Percentiles rank a stretch among this genome's conserved stretches.
These are phyloP conservation scores for Vickermania ingenoplastis DNA, from an alignment of 208 protist species.

Conservation along the genomic window DNA sequence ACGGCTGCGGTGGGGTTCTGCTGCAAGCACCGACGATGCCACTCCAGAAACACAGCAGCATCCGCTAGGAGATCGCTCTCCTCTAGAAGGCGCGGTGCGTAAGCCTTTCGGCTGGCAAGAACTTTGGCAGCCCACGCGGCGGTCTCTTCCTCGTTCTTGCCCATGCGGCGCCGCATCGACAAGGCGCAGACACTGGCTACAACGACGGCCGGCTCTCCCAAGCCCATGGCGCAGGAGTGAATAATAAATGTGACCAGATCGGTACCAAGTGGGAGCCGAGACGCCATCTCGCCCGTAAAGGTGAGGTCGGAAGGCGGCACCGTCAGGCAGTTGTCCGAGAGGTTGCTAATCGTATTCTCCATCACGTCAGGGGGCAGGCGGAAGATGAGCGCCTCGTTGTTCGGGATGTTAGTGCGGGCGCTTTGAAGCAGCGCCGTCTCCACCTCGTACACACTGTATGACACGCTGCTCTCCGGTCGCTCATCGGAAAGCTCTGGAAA, in stretches of 20 bases:
- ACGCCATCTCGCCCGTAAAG: conserved; percentile 71
- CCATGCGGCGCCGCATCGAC: conserved; percentile 31
- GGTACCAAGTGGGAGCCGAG: conserved; percentile 58
- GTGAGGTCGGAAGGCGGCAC: conserved; percentile 48
- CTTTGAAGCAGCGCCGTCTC: conserved; percentile 79
- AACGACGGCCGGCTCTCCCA: conserved; percentile 56
- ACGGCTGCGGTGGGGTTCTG: conserved; percentile 25
- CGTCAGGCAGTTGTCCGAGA: conserved; percentile 74
- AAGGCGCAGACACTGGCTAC: conserved; percentile 54
- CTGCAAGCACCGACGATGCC: conserved; percentile 33
- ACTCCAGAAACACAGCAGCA: conserved; percentile 69
- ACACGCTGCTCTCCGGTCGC: not conserved
- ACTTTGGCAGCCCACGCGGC: conserved; percentile 26
- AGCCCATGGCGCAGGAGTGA: conserved; percentile 58
- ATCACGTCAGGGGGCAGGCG: conserved; percentile 36
- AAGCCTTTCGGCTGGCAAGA: conserved; percentile 43
- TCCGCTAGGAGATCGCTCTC: conserved; percentile 83
- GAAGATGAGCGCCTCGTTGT: conserved; percentile 23
- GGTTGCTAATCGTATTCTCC: conserved; percentile 50
- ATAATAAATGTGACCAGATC: conserved; percentile 74
- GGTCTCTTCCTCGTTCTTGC: conserved; percentile 15
- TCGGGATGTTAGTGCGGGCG: conserved; percentile 45
- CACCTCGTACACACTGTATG: conserved; percentile 22
- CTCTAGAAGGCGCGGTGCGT: conserved; percentile 41
- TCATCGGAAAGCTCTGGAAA: conserved; percentile 31